Conservation (phyloP, 306 rosid genomes). For the Carpinus viminea region DNA sequence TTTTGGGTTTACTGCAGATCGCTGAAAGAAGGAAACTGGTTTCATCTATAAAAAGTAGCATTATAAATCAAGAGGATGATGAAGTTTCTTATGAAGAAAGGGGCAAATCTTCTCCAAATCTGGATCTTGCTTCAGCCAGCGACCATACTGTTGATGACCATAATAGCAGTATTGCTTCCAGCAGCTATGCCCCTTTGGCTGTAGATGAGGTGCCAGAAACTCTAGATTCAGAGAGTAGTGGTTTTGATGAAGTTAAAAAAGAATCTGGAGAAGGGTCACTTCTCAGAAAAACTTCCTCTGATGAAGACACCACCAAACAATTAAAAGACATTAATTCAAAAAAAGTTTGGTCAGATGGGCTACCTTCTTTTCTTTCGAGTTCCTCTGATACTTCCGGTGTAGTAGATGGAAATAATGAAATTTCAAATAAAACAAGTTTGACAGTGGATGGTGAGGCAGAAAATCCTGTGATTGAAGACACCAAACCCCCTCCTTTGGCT, state of each 20-base stretch:
- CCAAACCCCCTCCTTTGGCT: constrained; percentile 74
- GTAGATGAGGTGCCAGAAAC: constrained; percentile 44
- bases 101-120: constrained; percentile 32
- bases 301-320: constrained; percentile 28
- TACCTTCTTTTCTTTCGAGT: constrained; percentile 37
- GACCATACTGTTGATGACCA: constrained; percentile 32
- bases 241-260: constrained; percentile 30
- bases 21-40: constrained; percentile 76
- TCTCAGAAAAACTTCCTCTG: constrained; percentile 28
- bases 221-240: constrained; percentile 28
- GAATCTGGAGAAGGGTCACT: constrained; percentile 31
- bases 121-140: constrained; percentile 25
- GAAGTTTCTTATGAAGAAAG: constrained; percentile 37
- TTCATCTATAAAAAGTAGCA: constrained; percentile 50
- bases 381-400: constrained; percentile 18
- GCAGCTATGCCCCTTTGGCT: constrained; percentile 33
- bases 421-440: constrained; percentile 28
- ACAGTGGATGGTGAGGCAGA: constrained; percentile 22
- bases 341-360: constrained; percentile 30
- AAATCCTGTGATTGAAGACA: constrained; percentile 32
- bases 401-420: constrained; percentile 31
- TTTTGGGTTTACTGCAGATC: constrained; percentile 48
- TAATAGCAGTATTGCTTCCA: constrained; percentile 36
- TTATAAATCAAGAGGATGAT: constrained; percentile 40
- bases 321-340: constrained; percentile 28